Conservation (phyloP, 192 early-diverging fungal species). For the Entrophospora sp. region DNA sequence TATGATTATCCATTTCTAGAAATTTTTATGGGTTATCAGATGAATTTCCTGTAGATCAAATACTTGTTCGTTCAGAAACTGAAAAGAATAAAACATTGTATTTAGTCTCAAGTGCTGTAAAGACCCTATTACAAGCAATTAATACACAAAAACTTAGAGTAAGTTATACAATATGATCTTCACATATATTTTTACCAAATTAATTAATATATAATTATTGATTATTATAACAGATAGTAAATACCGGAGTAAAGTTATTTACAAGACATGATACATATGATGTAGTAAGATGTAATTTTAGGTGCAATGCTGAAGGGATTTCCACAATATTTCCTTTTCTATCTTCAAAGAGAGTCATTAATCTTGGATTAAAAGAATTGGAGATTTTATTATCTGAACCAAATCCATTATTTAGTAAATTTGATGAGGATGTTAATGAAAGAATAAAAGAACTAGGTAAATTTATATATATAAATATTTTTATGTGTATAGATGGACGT, state of each 20-base stretch:
- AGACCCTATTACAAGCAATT: conserved; percentile 52
- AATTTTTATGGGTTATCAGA: conserved; percentile 69
- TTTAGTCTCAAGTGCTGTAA: conserved; percentile 76
- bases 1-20: conserved; percentile 15
- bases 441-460: neutral
- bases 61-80: conserved; percentile 80
- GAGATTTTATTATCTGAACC: conserved; percentile 39
- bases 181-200: neutral
- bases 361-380: conserved; percentile 39
- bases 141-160: conserved; percentile 56
- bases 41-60: conserved; percentile 71
- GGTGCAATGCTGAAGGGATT: conserved; percentile 60
- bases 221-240: conserved; percentile 75
- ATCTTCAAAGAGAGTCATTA: conserved; percentile 35
- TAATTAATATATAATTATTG: too few relatives aligned
- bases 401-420: conserved; percentile 34
- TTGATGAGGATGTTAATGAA: conserved; percentile 13
- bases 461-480: neutral
- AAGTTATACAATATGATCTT: neutral
- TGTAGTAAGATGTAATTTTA: conserved; percentile 50
- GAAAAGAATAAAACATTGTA: conserved; percentile 68
- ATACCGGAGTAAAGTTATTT: conserved; percentile 89
- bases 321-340: conserved; percentile 48
- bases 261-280: conserved; percentile 58
- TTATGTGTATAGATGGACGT: neutral